Conservation (phyloP, 1,139 yeast genomes). For the Sugiyamaella novakii region DNA sequence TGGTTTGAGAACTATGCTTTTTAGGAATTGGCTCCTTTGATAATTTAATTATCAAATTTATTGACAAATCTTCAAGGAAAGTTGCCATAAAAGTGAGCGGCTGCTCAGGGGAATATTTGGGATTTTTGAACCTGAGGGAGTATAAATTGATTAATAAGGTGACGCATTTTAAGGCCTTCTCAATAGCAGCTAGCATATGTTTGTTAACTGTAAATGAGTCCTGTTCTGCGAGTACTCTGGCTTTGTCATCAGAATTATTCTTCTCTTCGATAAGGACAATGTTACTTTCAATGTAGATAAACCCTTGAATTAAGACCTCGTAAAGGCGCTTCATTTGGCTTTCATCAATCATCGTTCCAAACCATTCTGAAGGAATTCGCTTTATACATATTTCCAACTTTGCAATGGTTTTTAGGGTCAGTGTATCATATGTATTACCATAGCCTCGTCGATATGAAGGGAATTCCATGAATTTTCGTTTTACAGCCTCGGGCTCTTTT, state of each 20-base stretch:
- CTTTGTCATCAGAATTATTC: background rate
- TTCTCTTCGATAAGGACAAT: slow-evolving; percentile 2
- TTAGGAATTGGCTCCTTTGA: background rate
- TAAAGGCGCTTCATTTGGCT: slow-evolving; percentile 1
- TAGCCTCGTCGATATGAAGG: slow-evolving; percentile 7
- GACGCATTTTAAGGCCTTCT: slow-evolving; percentile 9
- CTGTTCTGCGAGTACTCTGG: background rate
- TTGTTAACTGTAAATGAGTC: background rate
- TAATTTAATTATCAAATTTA: slow-evolving; percentile 6
- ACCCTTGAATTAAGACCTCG: slow-evolving; percentile 9
- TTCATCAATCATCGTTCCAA: slow-evolving; percentile 3
- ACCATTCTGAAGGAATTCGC: slow-evolving; percentile 4
- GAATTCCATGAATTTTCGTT: background rate
- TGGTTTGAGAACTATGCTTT: background rate
- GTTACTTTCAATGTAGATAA: slow-evolving; percentile 1
- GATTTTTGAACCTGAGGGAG: slow-evolving; percentile 5
- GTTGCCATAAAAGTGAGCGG: slow-evolving; percentile 7
- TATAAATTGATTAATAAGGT: slow-evolving; percentile 1
- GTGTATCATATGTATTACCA: slow-evolving; percentile 5
- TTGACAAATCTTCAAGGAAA: slow-evolving; percentile 6
- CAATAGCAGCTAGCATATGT: slow-evolving; percentile 8
- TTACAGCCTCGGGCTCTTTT: background rate
- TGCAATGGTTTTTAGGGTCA: slow-evolving; percentile 4
- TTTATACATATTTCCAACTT: slow-evolving; percentile 8
- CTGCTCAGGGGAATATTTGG: slow-evolving; percentile 12